Conservation (phyloP, 2,329 filamentous ascomycete genomes). For the Xylariaceae sp. region DNA sequence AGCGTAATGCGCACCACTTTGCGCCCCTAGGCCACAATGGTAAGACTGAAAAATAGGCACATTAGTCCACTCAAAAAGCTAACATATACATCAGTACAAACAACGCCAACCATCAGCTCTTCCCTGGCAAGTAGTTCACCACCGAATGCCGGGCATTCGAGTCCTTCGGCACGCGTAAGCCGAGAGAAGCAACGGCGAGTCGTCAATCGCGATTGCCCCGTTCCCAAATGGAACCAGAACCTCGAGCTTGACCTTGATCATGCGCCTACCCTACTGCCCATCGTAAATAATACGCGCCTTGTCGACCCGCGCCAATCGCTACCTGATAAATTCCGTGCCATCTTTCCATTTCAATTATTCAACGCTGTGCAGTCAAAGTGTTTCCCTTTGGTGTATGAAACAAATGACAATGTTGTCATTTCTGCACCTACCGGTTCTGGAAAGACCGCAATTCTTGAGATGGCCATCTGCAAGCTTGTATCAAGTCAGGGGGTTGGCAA, state of each 20-base stretch:
- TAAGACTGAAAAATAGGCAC: slow-evolving; percentile 12
- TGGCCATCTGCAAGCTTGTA: slow-evolving; percentile 71
- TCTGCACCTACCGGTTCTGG: slow-evolving; percentile 80
- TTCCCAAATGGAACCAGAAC: slow-evolving; percentile 21
- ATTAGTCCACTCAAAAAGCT: slow-evolving; percentile 5
- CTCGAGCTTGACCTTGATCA: slow-evolving; percentile 25
- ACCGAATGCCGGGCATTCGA: slow-evolving; percentile 23
- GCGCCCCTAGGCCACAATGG: slow-evolving; percentile 22
- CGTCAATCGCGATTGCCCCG: slow-evolving; percentile 9
- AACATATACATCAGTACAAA: slow-evolving; percentile 16
- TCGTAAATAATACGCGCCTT: slow-evolving; percentile 37
- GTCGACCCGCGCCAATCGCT: slow-evolving; percentile 46
- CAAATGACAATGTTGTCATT: slow-evolving; percentile 70
- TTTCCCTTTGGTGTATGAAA: slow-evolving; percentile 60
- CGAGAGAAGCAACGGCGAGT: slow-evolving; percentile 16
- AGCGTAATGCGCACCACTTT: slow-evolving; percentile 17
- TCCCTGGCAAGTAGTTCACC: slow-evolving; percentile 25
- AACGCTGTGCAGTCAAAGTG: slow-evolving; percentile 81
- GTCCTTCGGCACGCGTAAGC: slow-evolving; percentile 27
- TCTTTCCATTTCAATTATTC: slow-evolving; percentile 71
- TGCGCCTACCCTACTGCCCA: slow-evolving; percentile 30
- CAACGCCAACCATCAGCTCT: slow-evolving; percentile 16
- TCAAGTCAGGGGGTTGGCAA: slow-evolving; percentile 48
- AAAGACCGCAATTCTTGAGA: slow-evolving; percentile 75
- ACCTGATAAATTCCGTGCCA: slow-evolving; percentile 60